A percentile compares a stretch with the other conserved stretches of the same genome.
Evolutionary conservation across 306 rosid genomes (phyloP).

Genomic region (Cucumis hystrix): DNA sequence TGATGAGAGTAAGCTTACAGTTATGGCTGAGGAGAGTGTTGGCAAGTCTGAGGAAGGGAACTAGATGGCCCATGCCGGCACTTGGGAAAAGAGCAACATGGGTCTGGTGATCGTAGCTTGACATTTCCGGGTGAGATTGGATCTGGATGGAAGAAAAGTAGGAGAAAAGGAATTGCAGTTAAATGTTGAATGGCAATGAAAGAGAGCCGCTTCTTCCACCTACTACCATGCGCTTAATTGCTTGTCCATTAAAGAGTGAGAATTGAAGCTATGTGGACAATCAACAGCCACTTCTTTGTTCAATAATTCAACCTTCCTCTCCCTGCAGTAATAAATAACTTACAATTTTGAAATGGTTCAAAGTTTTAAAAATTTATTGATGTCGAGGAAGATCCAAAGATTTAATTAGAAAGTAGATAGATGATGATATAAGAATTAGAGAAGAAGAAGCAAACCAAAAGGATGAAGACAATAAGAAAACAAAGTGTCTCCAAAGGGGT

Average conservation of each 20-base stretch:
- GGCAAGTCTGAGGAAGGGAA: conserved; percentile 34
- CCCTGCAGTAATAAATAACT: too few species aligned
- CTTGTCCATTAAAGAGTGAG: not conserved
- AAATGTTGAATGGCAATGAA: not conserved
- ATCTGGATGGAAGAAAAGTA: not conserved
- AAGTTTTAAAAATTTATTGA: too few species aligned
- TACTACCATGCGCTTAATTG: not conserved
- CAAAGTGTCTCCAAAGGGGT: conserved; percentile 23
- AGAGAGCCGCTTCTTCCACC: not conserved
- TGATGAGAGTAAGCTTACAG: conserved; percentile 36
- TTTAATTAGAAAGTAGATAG: too few species aligned
- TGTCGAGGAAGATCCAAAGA: too few species aligned
- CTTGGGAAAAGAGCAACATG: conserved; percentile 44
- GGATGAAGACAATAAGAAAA: not conserved
- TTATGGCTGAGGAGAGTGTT: conserved; percentile 13
- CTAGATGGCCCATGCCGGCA: conserved; percentile 49
- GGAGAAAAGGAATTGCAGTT: not conserved
- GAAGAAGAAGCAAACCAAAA: not conserved
- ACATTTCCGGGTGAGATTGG: not conserved
- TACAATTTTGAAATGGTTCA: too few species aligned
- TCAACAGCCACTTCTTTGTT: not conserved
- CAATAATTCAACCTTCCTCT: too few species aligned
- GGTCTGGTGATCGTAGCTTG: not conserved
- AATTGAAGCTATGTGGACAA: not conserved
- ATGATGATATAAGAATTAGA: too few species aligned